Evolutionary conservation across 306 rosid species (phyloP), one percentile per base, ranked within the genome.

Genomic region (Lagenaria siceraria): DNA sequence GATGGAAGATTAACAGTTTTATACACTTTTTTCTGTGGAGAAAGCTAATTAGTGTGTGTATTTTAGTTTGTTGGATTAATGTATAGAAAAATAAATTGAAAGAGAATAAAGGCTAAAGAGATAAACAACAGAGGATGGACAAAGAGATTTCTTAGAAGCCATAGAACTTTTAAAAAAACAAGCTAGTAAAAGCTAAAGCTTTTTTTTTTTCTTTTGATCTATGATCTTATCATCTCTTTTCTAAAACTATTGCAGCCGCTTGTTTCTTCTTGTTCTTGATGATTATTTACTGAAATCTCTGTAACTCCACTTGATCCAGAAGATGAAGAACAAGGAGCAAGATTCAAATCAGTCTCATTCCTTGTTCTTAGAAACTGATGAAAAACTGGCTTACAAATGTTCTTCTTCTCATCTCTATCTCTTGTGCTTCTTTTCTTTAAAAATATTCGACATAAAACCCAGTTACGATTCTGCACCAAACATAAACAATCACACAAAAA

Each of bases 181-280:
- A 62, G 19, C 29, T 19, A 18, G 21, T 29, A 66, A 18, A 64
- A 64, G 72, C 74, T 66, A n/a, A 10, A 10, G 35, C 35, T 25
- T 31, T 59, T 29, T 40, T 40, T 40, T 7, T 40, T 40, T 40
- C 8, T 7, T 40, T 40, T 17, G 21, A 7, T 8, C 4, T 69
- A 21, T 11, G 55, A 40, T 42, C 8, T 36, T 10, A 38, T 38
- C 35, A 24, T 42, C 55, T 25, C 12, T 0, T n/a, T 43, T 25
- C 14, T 14, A 25, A 25, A 46, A 55, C 52, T 59, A 42, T 21
- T 42, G 27, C 8, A 58, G 56, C 79, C n/a, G 70, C 79, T 76
- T 18, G 54, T 76, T 59, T 76, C 79, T 76, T 76, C 79, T 13
- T 76, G 42, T 10, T 76, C 79, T 35, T 68, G 54, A 68, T 66